Conservation (phyloP, 306 rosid genomes). For the barrel medic (Medicago truncatula) region DNA sequence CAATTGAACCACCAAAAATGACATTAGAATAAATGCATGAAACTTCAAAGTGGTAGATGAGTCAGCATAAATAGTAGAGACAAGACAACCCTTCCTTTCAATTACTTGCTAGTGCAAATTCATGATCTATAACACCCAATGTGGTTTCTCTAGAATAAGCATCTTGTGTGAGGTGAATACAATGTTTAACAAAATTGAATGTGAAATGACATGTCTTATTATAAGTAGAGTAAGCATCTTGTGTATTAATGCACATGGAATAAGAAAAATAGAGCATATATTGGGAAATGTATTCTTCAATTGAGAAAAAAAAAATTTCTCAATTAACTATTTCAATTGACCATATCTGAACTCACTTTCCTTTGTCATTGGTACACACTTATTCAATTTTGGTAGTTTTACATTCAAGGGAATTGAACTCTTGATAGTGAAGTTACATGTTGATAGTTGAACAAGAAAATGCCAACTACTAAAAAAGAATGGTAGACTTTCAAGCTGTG, state of each 20-base stretch:
- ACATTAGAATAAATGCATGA: constrained; percentile 21
- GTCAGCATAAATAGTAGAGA: constrained; percentile 32
- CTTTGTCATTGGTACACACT: constrained; percentile 36
- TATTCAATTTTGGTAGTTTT: constrained; percentile 45
- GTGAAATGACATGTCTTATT: constrained; percentile 46
- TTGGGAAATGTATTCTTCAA: constrained; percentile 28
- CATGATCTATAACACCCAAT: constrained; percentile 36
- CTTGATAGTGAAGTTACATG: constrained; percentile 53
- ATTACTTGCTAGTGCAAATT: constrained; percentile 34
- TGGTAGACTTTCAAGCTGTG: constrained; percentile 22
- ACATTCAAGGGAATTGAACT: constrained; percentile 56
- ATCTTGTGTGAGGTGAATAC: constrained; percentile 38
- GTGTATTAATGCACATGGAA: neutral
- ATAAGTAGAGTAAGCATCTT: constrained; percentile 27
- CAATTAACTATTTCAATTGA: constrained; percentile 39
- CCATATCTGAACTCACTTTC: constrained; percentile 42
- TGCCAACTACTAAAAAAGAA: constrained; percentile 33
- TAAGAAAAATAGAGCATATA: too few species aligned
- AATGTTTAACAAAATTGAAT: constrained; percentile 40
- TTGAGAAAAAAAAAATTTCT: constrained; percentile 22
- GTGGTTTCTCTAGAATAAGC: constrained; percentile 47
- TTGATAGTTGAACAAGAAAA: constrained; percentile 30
- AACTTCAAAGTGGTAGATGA: constrained; percentile 5
- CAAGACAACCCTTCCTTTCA: constrained; percentile 22
- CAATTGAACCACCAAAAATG: constrained; percentile 33